phyloP scores from a whole-genome alignment of 192 early-diverging fungal genomes.

The Coemansia sp. region DNA sequence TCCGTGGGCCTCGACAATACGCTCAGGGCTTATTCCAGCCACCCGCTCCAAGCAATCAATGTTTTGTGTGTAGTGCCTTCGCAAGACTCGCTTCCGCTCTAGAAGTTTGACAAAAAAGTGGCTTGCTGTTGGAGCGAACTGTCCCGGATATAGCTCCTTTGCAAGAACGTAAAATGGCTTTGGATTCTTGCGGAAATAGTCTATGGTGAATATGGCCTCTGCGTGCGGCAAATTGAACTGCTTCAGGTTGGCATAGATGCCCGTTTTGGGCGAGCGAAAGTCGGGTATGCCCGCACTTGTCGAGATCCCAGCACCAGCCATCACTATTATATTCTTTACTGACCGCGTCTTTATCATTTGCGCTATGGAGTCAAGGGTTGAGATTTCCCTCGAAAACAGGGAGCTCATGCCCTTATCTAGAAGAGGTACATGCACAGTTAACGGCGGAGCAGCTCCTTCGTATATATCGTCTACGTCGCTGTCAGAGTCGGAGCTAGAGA shows the following conservation, averaged over 20 bases:
- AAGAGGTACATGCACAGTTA: slow-evolving; percentile 17
- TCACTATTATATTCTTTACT: slow-evolving; percentile 68
- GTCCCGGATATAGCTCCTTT: slow-evolving; percentile 86
- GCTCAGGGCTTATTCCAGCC: slow-evolving; percentile 68
- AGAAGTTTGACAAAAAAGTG: slow-evolving; percentile 88
- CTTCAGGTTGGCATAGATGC: slow-evolving; percentile 87
- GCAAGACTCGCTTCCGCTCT: slow-evolving; percentile 65
- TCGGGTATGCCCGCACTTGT: slow-evolving; percentile 80
- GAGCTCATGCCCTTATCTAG: slow-evolving; percentile 14
- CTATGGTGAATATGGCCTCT: slow-evolving; percentile 92
- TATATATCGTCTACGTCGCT: slow-evolving; percentile 2
- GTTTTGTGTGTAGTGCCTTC: slow-evolving; percentile 93
- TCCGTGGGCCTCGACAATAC: slow-evolving; percentile 92
- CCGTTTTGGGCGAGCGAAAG: slow-evolving; percentile 88
- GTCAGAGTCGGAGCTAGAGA: slow-evolving; percentile 12
- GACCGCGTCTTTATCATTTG: slow-evolving; percentile 20
- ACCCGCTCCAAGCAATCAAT: slow-evolving; percentile 93
- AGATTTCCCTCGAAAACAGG: slow-evolving; percentile 14
- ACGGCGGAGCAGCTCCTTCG: slow-evolving; percentile 4
- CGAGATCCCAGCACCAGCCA: slow-evolving; percentile 92
- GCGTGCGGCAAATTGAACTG: slow-evolving; percentile 90
- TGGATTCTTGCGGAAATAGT: slow-evolving; percentile 81
- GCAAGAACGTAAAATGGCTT: slow-evolving; percentile 87
- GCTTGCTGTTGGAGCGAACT: slow-evolving; percentile 71
- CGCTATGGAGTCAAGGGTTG: slow-evolving; percentile 36